Evolutionary conservation across 1,284 basidiomycete species (phyloP), one percentile per base, ranked within the genome.

Genomic region (Ganoderma meredithae): DNA sequence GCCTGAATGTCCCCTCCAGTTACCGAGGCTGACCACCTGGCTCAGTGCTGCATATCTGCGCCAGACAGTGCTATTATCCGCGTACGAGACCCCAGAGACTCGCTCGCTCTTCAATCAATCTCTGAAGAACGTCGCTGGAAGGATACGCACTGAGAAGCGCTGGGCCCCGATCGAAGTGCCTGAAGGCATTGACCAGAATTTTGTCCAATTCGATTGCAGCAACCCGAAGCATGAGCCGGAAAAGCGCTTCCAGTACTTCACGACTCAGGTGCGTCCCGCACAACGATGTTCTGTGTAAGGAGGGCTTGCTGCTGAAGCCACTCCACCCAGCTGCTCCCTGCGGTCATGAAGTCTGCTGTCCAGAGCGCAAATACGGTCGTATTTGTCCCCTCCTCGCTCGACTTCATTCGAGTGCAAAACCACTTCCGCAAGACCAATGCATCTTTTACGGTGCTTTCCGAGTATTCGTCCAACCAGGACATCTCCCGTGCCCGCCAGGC

Each of bases 301-400:
- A 3, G 59, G 56, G 39, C 60, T 10, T 60, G 17, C 61, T 41
- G 1, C 31, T 47, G 25, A 31, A 59, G 39, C 33, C 41, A 27
- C 19, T 41, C 0, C 71, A 95, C 41, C 0, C 70, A 95, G 93
- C 83, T 96, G 15, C 83, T 99, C 3, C 95, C 96, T 2, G 78
- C 85, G 8, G 81, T 98, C 15, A 82, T 96, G 60, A 96, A 95
- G 79, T 97, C 96, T 1, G 98, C 97, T 0, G 93, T 99, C 4
- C 92, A 95, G 78, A 93, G 95, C 72, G 85, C 90, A 49, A 95
- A 96, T 77, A 96, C 96, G 0, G 86, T 93, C 65, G 86, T 99
- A 74, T 94, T 99, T 75, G 84, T 99, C 12, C 96, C 98, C 0
- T 96, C 95, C 0, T 99, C 97, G 70, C 98, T 98, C 77, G 98